These are phyloP conservation scores for Arthrobotrys conoides DNA, from an alignment of 2,329 filamentous ascomycete genomes.

Conservation along the genomic window DNA sequence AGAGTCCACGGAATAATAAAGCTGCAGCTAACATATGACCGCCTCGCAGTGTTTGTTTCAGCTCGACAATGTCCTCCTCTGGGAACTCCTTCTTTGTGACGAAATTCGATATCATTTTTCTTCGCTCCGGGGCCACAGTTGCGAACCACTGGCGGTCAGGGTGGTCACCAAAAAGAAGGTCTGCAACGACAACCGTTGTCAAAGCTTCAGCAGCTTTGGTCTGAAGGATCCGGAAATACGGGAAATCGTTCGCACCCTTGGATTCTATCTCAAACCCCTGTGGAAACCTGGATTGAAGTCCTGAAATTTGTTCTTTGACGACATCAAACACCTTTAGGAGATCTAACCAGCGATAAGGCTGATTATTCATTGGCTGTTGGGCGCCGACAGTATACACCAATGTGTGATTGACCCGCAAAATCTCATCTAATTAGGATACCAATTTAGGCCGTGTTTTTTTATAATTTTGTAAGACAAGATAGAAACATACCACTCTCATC, in stretches of 20 bases:
- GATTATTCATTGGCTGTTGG: slow-evolving; percentile 71
- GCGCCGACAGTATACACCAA: slow-evolving; percentile 75
- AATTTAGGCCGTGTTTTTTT: too few species aligned
- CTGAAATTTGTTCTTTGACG: slow-evolving; percentile 65
- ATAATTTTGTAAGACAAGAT: background rate
- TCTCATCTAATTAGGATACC: slow-evolving; percentile 69
- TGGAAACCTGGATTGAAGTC: slow-evolving; percentile 66
- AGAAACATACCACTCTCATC: slow-evolving; percentile 72
- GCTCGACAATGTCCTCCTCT: slow-evolving; percentile 64
- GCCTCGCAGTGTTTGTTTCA: slow-evolving; percentile 66
- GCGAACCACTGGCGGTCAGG: slow-evolving; percentile 66
- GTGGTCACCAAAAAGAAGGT: slow-evolving; percentile 69
- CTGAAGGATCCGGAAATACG: slow-evolving; percentile 70
- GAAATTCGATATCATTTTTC: slow-evolving; percentile 68
- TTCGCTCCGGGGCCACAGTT: slow-evolving; percentile 67
- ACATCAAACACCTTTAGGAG: slow-evolving; percentile 72
- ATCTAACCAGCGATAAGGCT: slow-evolving; percentile 73
- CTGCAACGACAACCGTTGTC: slow-evolving; percentile 65
- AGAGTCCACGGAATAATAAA: slow-evolving; percentile 72
- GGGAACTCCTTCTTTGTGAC: slow-evolving; percentile 67
- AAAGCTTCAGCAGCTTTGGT: slow-evolving; percentile 65
- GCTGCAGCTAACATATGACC: slow-evolving; percentile 66
- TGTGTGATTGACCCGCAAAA: slow-evolving; percentile 75
- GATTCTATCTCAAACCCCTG: slow-evolving; percentile 69
- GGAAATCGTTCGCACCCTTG: slow-evolving; percentile 66